Evolutionary conservation across 139 green algal species (phyloP).

Genomic region (Auxenochlorella pyrenoidosa): DNA sequence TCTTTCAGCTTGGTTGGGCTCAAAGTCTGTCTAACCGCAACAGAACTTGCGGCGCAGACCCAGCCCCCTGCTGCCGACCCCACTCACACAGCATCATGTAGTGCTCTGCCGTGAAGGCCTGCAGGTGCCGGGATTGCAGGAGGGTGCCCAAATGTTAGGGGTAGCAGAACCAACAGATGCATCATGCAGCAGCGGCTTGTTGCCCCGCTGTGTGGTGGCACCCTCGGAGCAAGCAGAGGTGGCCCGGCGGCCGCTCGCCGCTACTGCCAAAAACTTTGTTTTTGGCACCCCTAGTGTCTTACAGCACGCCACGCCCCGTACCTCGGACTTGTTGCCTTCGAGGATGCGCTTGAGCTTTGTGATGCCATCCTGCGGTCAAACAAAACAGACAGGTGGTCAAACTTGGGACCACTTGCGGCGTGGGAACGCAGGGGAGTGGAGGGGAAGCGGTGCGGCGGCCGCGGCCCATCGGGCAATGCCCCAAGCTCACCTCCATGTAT

Average conservation of each 20-base stretch:
- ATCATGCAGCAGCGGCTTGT: no score
- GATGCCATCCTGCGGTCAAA: conserved; percentile 84
- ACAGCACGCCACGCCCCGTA: neutral
- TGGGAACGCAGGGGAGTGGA: no score
- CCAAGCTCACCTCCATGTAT: conserved; percentile 81
- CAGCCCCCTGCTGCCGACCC: neutral
- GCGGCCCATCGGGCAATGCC: neutral
- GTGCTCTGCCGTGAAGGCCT: conserved; percentile 91
- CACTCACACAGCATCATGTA: conserved; percentile 93
- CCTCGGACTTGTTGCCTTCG: conserved; percentile 67
- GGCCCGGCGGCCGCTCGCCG: no score
- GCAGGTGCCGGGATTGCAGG: neutral
- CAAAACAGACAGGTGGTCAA: neutral
- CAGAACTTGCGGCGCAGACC: neutral
- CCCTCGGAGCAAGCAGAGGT: no score
- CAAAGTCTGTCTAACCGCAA: neutral
- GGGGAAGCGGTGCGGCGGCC: neutral
- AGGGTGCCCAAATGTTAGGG: neutral
- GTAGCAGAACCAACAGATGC: no score
- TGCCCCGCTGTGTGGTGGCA: no score
- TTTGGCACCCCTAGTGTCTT: no score
- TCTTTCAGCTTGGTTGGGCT: no score
- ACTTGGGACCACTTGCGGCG: no score
- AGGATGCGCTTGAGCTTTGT: conserved; percentile 94
- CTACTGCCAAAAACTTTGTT: no score